Conservation (phyloP, 2,329 filamentous ascomycete genomes). For the Cercospora sp. region DNA sequence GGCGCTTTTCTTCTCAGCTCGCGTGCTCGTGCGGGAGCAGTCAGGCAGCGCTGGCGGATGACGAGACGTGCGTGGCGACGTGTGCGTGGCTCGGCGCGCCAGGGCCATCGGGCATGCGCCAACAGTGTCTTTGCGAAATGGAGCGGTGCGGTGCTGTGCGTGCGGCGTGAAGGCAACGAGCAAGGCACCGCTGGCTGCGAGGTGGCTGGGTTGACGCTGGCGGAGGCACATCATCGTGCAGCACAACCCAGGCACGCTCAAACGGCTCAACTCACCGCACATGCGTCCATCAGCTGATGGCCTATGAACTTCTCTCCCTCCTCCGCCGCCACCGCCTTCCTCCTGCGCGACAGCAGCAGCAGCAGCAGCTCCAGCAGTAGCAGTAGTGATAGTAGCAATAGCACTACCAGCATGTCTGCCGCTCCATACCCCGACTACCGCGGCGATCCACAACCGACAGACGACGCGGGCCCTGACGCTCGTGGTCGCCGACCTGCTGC, state of each 20-base stretch:
- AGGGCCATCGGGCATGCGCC: not conserved
- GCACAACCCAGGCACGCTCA: not conserved
- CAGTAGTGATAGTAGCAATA: not conserved
- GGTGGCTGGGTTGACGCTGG: not conserved
- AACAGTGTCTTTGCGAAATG: not conserved
- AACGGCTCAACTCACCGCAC: not conserved
- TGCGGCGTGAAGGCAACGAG: not conserved
- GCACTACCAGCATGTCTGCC: conserved; percentile 3
- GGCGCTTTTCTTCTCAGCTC: not conserved
- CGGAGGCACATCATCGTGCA: not conserved
- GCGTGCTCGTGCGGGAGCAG: conserved; percentile 2
- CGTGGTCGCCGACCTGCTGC: conserved; percentile 13
- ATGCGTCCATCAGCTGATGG: not conserved
- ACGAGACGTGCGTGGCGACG: not conserved
- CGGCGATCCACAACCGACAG: not conserved
- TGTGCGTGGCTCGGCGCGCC: not conserved
- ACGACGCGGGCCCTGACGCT: conserved; percentile 7
- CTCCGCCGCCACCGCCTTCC: not conserved
- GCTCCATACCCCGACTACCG: conserved; percentile 4
- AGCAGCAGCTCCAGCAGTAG: not conserved
- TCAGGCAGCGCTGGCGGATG: not conserved
- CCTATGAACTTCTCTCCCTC: not conserved
- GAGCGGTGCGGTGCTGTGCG: not conserved
- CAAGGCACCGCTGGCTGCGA: too few relatives aligned
- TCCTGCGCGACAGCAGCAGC: not conserved